Base-by-base conservation (phyloP, 140 eudicot species). In the Cichorium intybus region DNA sequence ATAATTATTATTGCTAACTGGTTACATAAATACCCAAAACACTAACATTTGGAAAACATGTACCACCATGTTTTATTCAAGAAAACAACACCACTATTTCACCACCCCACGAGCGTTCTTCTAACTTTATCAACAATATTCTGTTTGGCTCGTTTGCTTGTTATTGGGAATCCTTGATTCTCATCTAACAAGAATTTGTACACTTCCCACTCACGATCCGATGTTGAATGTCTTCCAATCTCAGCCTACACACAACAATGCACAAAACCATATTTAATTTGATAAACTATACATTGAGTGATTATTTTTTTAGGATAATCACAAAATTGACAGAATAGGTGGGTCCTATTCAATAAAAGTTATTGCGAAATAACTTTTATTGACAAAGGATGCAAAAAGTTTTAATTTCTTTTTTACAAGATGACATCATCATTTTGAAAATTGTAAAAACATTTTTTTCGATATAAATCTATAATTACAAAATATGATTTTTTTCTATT, bases 171-270 rank as follows among this genome's bases (percentile, higher is more conserved):
- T 20, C 80, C 82, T 18, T 53, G 62, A 66, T 77, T 85, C 7
- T 88, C 96, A 33, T 75, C 82, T 57, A 89, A 77, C 16, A 73
- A 77, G 68, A 89, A 89, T 52, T 88, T 81, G 74, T 89, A 89
- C 57, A 89, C 84, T 64, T 89, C 97, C 97, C 97, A 89, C 72
- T 82, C 82, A 0, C 97, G 84, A 59, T 85, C 88, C 31, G 76
- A 39, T 4, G 87, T 75, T 23, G 91, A 78, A 70, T 85, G 87
- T 43, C 97, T 80, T 43, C 79, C 86, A 33, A 89, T 80, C 66
- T 89, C 95, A 2, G 97, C 97, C 95, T 89, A 52, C 15, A 82
- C 24, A 69, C 43, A 63, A 72, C 37, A 49, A 59, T 24, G 14
- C 17, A n/a, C 10, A 56, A 4, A 31, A 33, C 20, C 48, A 11